Conservation (phyloP, 805 yeast genomes). For the Monosporozyma siamensis region DNA sequence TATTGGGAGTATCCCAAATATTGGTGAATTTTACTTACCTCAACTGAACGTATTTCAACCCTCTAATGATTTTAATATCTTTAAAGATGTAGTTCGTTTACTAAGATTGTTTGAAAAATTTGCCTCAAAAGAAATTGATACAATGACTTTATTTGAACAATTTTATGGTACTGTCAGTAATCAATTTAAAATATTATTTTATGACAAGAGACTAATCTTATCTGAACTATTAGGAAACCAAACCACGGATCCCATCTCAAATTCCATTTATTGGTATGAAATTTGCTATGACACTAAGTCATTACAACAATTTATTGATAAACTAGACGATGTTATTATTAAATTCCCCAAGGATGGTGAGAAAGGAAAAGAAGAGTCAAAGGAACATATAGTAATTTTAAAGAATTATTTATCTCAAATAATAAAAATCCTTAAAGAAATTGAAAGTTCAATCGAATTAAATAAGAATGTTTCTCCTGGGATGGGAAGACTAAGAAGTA, state of each 20-base stretch:
- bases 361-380: too few species aligned
- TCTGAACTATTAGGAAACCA: not conserved
- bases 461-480: constrained; percentile 7
- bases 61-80: not conserved
- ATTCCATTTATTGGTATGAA: constrained; percentile 24
- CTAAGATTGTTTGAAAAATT: constrained; percentile 15
- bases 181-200: constrained; percentile 22
- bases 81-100: constrained; percentile 14
- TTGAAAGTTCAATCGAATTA: constrained; percentile 39
- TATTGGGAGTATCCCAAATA: constrained; percentile 23
- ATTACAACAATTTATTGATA: constrained; percentile 17
- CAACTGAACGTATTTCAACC: constrained; percentile 11
- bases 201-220: constrained; percentile 19
- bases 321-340: constrained; percentile 11
- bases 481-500: constrained; percentile 10
- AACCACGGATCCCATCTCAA: not conserved
- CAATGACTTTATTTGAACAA: constrained; percentile 15
- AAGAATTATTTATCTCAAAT: constrained; percentile 17
- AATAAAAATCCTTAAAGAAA: constrained; percentile 44
- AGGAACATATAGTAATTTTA: constrained; percentile 14
- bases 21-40: constrained; percentile 29
- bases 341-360: too few species aligned
- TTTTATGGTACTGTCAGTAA: constrained; percentile 17
- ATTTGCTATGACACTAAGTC: constrained; percentile 20
- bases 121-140: constrained; percentile 19